Evolutionary conservation across 192 early-diverging fungal genomes (phyloP).

Genomic region (Lobosporangium transversale): DNA sequence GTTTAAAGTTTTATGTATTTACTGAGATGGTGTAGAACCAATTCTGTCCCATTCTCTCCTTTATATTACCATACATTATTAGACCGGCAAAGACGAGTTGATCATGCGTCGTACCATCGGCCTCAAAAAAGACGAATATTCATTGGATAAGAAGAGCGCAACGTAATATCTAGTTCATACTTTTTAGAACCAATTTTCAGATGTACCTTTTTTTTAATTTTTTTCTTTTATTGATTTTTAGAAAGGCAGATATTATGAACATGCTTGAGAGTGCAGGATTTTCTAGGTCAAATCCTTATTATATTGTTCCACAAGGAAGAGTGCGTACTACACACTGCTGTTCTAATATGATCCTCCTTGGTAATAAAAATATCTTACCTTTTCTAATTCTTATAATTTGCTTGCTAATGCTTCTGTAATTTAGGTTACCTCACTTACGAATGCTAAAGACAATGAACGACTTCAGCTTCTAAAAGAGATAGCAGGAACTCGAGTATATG

Average conservation of each 20-base stretch:
- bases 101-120: constrained; percentile 94
- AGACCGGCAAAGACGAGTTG: constrained; percentile 92
- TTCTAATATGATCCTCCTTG: too few species aligned
- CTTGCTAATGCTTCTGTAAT: too few species aligned
- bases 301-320: constrained; percentile 97
- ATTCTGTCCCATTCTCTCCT: too few species aligned
- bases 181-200: neutral
- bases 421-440: constrained; percentile 91
- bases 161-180: constrained; percentile 59
- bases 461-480: constrained; percentile 95
- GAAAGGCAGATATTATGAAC: constrained; percentile 91
- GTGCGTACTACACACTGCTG: constrained; percentile 60
- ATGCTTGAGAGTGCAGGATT: constrained; percentile 96
- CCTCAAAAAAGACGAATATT: constrained; percentile 97
- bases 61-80: neutral
- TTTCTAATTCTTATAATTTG: too few species aligned
- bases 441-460: constrained; percentile 92
- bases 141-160: constrained; percentile 92
- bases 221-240: constrained; percentile 33
- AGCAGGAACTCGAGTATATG: constrained; percentile 97
- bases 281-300: constrained; percentile 96
- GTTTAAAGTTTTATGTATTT: too few species aligned
- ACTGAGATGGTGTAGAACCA: too few species aligned
- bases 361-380: too few species aligned
- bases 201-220: neutral